Evolutionary conservation across 1,284 basidiomycete species (phyloP), one percentile per base, ranked within the genome.

Genomic region (Ceratobasidium sp.): DNA sequence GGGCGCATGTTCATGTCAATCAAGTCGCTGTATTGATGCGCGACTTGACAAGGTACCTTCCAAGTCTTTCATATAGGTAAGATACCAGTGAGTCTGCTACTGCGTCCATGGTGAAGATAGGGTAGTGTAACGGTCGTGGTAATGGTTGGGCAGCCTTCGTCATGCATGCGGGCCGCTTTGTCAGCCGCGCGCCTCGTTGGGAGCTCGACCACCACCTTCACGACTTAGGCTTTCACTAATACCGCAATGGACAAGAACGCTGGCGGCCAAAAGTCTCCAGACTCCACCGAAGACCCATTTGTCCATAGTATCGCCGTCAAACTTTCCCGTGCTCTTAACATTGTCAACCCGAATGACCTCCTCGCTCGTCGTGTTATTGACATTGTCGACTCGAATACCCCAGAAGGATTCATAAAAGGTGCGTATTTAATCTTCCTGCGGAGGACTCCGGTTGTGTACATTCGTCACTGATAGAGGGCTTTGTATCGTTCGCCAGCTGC

Each of bases 281-380:
- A 57, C 15, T 56, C 60, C 13, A 34, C 56, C 20, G 73, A 74
- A 8, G 83, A 87, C 68, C 82, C 84, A 17, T 93, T 92, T 76
- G 85, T 83, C 38, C 92, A 93, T 76, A 86, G 89, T 70, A 79
- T 93, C 38, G 92, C 92, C 22, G 90, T 93, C 72, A 87, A 91
- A 79, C 84, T 95, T 31, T 93, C 92, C 2, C 81, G 93, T 34
- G 86, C 87, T 8, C 82, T 94, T 75, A 94, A 94, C 77, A 82
- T 84, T 10, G 78, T 93, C 70, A 92, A 92, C 74, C 91, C 91
- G 0, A 95, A 94, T 76, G 91, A 93, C 74, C 79, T 91, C 1
- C 84, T 96, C 27, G 92, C 92, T 0, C 83, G 85, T 70, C 82
- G 90, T 70, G 90, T 95, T 47, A 88, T 89, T 56, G 89, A 91